phyloP scores from a whole-genome alignment of 2,329 filamentous ascomycete species.

The Aspergillus spinulosporus region DNA sequence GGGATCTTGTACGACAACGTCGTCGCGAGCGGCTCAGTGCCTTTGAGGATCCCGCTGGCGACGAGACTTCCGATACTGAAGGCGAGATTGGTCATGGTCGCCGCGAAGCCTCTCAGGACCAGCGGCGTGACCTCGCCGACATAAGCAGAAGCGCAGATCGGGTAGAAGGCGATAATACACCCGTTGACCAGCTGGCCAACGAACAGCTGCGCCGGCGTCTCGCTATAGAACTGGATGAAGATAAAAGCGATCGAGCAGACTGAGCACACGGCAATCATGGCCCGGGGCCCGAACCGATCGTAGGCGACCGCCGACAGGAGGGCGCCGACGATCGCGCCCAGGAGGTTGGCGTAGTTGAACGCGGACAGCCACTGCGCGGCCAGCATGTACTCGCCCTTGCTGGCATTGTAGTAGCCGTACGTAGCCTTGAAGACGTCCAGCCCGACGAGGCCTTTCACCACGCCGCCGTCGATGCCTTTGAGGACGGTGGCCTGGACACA shows the following conservation, averaged over 20 bases:
- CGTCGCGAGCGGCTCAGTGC: constrained; percentile 20
- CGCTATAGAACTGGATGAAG: constrained; percentile 65
- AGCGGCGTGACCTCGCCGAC: constrained; percentile 34
- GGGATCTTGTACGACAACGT: constrained; percentile 28
- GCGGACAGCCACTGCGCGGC: constrained; percentile 30
- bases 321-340: constrained; percentile 30
- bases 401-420: constrained; percentile 26
- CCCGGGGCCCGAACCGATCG: constrained; percentile 31
- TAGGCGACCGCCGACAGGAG: constrained; percentile 27
- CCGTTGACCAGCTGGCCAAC: constrained; percentile 63
- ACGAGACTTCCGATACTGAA: constrained; percentile 37
- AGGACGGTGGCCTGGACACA: constrained; percentile 16
- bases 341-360: constrained; percentile 29
- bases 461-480: constrained; percentile 26
- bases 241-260: constrained; percentile 49
- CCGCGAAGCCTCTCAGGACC: constrained; percentile 31
- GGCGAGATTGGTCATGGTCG: constrained; percentile 33
- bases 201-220: constrained; percentile 56
- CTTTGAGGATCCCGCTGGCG: constrained; percentile 32
- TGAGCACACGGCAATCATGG: constrained; percentile 29
- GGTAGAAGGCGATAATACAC: constrained; percentile 62
- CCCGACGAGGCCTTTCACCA: constrained; percentile 29
- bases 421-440: constrained; percentile 29
- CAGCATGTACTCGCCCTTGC: constrained; percentile 27
- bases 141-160: constrained; percentile 52